Base-by-base conservation (phyloP, 202 grass and related monocot genomes). In the Digitaria exilis region DNA sequence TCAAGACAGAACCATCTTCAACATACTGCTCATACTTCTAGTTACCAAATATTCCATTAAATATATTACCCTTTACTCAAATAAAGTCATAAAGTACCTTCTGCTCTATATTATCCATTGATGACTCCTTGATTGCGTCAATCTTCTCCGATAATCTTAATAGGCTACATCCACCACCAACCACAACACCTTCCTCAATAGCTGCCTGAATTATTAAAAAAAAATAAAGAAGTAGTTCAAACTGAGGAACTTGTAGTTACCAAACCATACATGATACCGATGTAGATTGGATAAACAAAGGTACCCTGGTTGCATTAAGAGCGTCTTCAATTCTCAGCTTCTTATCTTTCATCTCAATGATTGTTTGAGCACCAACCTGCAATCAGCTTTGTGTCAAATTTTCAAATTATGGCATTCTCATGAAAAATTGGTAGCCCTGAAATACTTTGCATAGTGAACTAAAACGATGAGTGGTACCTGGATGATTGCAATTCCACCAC, bases 281-380 rank as follows among this genome's bases (percentile, higher is more conserved):
- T 28, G 5, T 65, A 43, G 45, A 75, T 76, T 57, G 49, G 54
- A 26, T 66, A 48, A 31, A 77, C 71, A 51, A 44, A 68, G 71
- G 9, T 91, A 98, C 95, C 92, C 84, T 98, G 25, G 95, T 95
- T 87, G 92, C 90, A 80, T 98, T 98, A 46, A 98, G 81, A 72
- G 95, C 90, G 88, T 98, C 88, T 90, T 98, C 95, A 88, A 98
- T 80, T 84, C 95, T 95, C 50, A 98, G 79, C 59, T 95, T 95
- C 87, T 95, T 98, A 87, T 98, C 95, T 98, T 98, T 98, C 67
- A 95, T 67, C 76, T 97, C 92, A 45, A 97, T 92, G 41, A 97
- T 58, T 73, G 95, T 97, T 74, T 95, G 95, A 83, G 95, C 92
- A 84, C 95, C 92, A 37, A 95, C 88, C 95, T 98, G 87, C 60